phyloP scores from a whole-genome alignment of 371 early-diverging fungal species.

The Saksenaea vasiformis region DNA sequence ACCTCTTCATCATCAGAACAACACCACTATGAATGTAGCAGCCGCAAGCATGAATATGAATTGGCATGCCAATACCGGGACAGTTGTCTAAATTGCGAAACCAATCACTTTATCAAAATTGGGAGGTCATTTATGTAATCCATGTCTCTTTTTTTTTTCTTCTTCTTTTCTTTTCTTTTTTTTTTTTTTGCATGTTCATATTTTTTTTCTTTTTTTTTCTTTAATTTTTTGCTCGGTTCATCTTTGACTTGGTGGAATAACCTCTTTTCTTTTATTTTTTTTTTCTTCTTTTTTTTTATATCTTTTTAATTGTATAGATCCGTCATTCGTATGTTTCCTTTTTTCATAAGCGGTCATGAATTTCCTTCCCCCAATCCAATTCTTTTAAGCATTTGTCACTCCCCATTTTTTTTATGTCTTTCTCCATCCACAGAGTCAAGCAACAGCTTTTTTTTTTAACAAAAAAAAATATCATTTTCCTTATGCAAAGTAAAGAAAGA shows the following conservation, averaged over 20 bases:
- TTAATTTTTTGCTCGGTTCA: not conserved
- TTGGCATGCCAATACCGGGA: slow-evolving; percentile 1
- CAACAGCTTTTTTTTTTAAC: not conserved
- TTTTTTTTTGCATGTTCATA: not conserved
- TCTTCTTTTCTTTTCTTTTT: not conserved
- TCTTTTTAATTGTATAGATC: not conserved
- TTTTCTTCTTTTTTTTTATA: not conserved
- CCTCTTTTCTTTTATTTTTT: not conserved
- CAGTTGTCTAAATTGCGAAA: not conserved
- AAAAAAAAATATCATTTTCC: not conserved
- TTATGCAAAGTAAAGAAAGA: not conserved
- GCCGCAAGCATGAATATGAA: not conserved
- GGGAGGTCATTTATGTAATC: slow-evolving; percentile 2
- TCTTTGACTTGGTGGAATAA: slow-evolving; percentile 4
- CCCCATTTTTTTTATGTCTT: slow-evolving; percentile 1
- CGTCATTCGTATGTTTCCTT: not conserved
- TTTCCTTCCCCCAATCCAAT: slow-evolving; percentile 1
- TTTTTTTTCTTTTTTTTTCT: not conserved
- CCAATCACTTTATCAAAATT: not conserved
- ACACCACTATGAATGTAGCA: not conserved
- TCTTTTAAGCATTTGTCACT: slow-evolving; percentile 5
- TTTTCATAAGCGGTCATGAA: slow-evolving; percentile 3
- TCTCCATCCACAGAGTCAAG: slow-evolving; percentile 5
- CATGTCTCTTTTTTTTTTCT: not conserved
- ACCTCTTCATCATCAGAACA: not conserved